Percentiles rank a stretch among this genome's conserved stretches.
phyloP scores from a whole-genome alignment of 257 asterid species.

The Nicotiana benthamiana region DNA sequence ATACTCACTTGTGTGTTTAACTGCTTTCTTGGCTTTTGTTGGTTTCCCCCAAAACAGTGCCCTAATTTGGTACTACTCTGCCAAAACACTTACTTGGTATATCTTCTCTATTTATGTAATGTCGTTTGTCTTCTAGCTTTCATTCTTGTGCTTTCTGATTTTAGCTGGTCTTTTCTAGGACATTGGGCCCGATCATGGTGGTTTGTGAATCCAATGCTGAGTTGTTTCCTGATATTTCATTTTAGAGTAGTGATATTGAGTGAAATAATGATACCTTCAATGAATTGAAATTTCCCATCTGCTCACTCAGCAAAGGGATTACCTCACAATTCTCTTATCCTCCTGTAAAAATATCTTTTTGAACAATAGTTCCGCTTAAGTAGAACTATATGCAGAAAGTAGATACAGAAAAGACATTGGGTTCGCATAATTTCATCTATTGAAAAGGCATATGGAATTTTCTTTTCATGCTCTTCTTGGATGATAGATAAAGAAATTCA shows the following conservation, averaged over 20 bases:
- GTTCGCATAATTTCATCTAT: not conserved
- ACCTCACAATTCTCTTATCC: not conserved
- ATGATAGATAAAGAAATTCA: not conserved
- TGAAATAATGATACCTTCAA: not conserved
- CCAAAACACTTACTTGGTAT: not conserved
- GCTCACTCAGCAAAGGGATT: not conserved
- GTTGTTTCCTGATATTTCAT: not conserved
- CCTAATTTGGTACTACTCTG: not conserved
- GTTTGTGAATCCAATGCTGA: not conserved
- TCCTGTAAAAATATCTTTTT: not conserved
- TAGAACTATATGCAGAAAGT: not conserved
- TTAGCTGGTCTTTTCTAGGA: not conserved
- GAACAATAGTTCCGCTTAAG: not conserved
- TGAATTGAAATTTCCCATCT: not conserved
- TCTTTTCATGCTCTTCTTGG: not conserved
- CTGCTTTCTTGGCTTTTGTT: not conserved
- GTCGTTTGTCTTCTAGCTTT: slow-evolving; percentile 3
- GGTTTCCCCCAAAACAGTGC: not conserved
- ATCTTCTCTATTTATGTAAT: not conserved
- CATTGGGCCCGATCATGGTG: not conserved
- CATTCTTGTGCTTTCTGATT: slow-evolving; percentile 11
- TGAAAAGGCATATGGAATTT: not conserved
- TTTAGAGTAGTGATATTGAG: not conserved
- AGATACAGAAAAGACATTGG: not conserved
- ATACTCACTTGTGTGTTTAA: not conserved